Conservation (phyloP, 75 land plant genomes). For the Pseudotsuga menziesii region DNA sequence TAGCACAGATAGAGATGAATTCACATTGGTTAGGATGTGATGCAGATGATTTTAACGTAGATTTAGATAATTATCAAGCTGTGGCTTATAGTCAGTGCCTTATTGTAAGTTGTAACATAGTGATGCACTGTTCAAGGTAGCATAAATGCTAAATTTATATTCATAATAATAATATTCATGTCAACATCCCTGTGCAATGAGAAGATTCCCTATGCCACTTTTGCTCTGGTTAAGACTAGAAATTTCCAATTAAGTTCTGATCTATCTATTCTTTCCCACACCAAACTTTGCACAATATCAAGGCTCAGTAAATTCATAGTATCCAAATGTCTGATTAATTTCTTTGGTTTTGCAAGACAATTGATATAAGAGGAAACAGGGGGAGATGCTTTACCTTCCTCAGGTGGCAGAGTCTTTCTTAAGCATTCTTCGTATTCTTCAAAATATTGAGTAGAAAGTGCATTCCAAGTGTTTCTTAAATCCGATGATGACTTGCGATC, state of each 20-base stretch:
- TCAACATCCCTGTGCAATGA: not conserved
- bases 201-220: not conserved
- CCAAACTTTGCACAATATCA: not conserved
- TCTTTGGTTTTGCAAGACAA: not conserved
- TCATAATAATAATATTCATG: too few species aligned
- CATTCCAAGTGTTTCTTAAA: conserved; percentile 57
- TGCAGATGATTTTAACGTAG: not conserved
- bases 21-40: not conserved
- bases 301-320: not conserved
- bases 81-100: not conserved
- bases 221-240: not conserved
- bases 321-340: not conserved
- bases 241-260: not conserved
- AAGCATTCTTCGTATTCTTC: conserved; percentile 23
- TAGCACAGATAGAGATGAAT: not conserved
- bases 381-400: conserved; percentile 6
- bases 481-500: conserved; percentile 38
- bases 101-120: not conserved
- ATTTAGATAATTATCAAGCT: not conserved
- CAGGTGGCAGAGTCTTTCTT: conserved; percentile 11
- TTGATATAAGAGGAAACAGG: not conserved
- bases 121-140: not conserved
- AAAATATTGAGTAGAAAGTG: conserved; percentile 55
- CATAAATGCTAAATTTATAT: not conserved
- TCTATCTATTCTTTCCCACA: not conserved